Percentiles rank a stretch among this genome's conserved stretches.
Evolutionary conservation across 1,284 basidiomycete genomes (phyloP).

Genomic region (Ustilago shanxiensis): DNA sequence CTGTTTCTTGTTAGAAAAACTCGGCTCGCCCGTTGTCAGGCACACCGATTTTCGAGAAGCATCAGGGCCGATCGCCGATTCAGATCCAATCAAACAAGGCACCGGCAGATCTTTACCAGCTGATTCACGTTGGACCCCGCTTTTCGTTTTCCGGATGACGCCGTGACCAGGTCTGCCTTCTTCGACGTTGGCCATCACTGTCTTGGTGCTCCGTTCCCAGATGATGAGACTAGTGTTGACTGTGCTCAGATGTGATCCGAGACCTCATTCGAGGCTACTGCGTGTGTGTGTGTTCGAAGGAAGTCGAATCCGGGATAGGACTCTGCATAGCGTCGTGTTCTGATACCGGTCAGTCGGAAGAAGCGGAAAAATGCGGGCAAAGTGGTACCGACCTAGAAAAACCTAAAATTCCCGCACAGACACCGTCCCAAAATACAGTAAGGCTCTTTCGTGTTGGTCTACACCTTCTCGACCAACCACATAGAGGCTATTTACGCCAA

Average conservation of each 20-base stretch:
- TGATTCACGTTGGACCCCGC: neutral
- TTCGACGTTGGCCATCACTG: too few species aligned
- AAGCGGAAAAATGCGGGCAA: conserved; percentile 27
- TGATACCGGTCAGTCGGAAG: conserved; percentile 17
- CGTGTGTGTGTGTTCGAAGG: too few species aligned
- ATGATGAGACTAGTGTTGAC: too few species aligned
- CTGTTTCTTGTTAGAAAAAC: neutral
- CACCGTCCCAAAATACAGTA: neutral
- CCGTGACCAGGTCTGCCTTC: too few species aligned
- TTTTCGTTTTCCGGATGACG: too few species aligned
- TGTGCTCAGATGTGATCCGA: too few species aligned
- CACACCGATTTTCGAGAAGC: neutral
- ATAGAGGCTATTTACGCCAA: conserved; percentile 6
- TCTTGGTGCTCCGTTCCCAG: too few species aligned
- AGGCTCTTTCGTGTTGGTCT: neutral
- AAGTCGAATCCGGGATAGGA: neutral
- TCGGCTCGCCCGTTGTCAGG: conserved; percentile 2
- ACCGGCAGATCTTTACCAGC: neutral
- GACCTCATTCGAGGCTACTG: neutral
- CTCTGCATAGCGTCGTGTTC: too few species aligned
- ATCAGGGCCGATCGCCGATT: neutral
- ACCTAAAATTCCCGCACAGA: conserved; percentile 22
- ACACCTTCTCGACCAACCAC: neutral
- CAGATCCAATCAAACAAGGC: neutral
- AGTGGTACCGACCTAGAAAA: neutral